Conservation (phyloP, 1,284 basidiomycete species). For the Phenoliferia sp. region DNA sequence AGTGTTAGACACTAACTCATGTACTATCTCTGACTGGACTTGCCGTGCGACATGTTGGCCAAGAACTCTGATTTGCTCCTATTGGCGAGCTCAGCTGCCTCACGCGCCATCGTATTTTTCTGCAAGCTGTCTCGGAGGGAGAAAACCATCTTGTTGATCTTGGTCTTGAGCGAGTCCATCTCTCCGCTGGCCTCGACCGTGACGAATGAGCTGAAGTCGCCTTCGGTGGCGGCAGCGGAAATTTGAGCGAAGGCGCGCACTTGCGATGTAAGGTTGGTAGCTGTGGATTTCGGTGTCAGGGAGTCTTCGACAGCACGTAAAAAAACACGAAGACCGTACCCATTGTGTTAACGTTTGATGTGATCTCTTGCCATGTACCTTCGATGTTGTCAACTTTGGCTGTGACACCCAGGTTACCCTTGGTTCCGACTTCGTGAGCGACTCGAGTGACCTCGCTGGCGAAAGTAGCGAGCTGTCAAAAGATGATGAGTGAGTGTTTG, state of each 20-base stretch:
- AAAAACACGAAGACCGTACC: conserved; percentile 44
- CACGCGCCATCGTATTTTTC: conserved; percentile 96
- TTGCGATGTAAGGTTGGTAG: conserved; percentile 82
- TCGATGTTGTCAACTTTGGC: conserved; percentile 96
- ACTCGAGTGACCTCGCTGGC: conserved; percentile 62
- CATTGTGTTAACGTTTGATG: conserved; percentile 92
- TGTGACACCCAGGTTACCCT: conserved; percentile 93
- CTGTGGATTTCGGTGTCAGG: neutral
- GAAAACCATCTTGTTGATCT: conserved; percentile 99
- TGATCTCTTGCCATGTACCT: conserved; percentile 98
- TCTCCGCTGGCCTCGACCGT: conserved; percentile 98
- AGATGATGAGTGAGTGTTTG: neutral
- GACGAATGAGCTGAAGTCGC: conserved; percentile 98
- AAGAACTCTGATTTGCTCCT: conserved; percentile 96
- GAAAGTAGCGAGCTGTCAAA: conserved; percentile 31
- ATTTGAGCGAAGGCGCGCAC: conserved; percentile 99
- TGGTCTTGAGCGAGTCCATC: conserved; percentile 99
- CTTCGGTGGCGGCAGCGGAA: conserved; percentile 96
- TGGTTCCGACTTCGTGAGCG: conserved; percentile 85
- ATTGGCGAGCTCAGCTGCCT: conserved; percentile 90
- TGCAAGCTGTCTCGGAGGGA: conserved; percentile 95
- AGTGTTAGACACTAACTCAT: conserved; percentile 44
- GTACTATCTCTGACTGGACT: neutral
- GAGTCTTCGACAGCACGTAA: no score
- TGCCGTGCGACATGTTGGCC: conserved; percentile 88